Conservation (phyloP, 441 rosid genomes). For the Populus trichocarpa region DNA sequence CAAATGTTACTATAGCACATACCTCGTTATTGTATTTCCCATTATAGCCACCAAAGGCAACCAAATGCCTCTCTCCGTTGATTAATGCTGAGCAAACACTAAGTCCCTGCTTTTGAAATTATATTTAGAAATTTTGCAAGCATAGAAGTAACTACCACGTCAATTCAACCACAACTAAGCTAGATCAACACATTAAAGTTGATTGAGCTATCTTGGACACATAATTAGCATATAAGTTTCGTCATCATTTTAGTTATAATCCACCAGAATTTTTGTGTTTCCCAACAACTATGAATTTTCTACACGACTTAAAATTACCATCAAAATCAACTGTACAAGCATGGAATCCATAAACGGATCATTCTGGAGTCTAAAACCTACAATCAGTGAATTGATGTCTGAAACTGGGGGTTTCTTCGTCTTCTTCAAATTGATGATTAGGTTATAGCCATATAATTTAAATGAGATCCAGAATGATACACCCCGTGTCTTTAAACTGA, state of each 20-base stretch:
- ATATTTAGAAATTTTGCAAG: slow-evolving; percentile 11
- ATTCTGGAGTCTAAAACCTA: background rate
- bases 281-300: background rate
- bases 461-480: background rate
- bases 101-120: slow-evolving; percentile 68
- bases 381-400: background rate
- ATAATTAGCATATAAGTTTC: background rate
- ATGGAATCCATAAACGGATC: background rate
- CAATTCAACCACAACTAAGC: slow-evolving; percentile 1
- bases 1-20: slow-evolving; percentile 3
- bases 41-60: slow-evolving; percentile 97
- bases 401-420: background rate
- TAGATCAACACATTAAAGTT: background rate
- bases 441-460: background rate
- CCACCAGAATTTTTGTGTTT: background rate
- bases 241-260: background rate
- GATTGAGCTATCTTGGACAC: background rate
- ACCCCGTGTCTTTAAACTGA: background rate
- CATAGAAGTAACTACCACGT: background rate
- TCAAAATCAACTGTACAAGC: background rate
- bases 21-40: slow-evolving; percentile 95
- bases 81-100: slow-evolving; percentile 72
- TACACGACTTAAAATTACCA: background rate
- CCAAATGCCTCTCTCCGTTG: slow-evolving; percentile 64
- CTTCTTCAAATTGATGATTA: background rate